Percentiles rank a stretch among this genome's conserved stretches.
These are phyloP conservation scores for Cucurbita ficifolia DNA, from an alignment of 306 rosid genomes.

Conservation along the genomic window DNA sequence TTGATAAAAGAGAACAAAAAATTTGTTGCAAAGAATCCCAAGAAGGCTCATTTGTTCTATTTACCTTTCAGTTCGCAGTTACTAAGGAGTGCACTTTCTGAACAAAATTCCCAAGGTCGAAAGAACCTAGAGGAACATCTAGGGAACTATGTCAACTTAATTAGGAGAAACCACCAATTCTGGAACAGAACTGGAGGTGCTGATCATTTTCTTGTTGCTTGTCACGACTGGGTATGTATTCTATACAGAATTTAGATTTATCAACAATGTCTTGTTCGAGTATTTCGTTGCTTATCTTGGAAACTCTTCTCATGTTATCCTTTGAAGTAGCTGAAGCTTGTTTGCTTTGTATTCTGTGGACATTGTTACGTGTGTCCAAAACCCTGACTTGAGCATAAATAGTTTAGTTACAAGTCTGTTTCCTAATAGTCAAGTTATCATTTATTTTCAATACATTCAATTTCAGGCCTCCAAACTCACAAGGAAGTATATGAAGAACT, in stretches of 20 bases:
- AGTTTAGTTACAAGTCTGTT: not conserved
- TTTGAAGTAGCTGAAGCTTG: not conserved
- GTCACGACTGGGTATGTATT: conserved; percentile 79
- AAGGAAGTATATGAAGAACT: conserved; percentile 37
- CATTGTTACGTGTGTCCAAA: not conserved
- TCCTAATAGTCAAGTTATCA: not conserved
- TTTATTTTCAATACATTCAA: conserved; percentile 1
- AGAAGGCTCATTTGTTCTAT: conserved; percentile 71
- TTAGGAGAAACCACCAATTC: conserved; percentile 44
- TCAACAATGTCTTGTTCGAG: not conserved
- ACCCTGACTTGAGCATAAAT: not conserved
- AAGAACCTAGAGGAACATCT: conserved; percentile 38
- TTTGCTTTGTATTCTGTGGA: not conserved
- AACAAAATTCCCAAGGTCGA: conserved; percentile 15
- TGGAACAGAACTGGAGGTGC: conserved; percentile 86
- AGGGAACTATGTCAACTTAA: conserved; percentile 43
- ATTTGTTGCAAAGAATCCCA: conserved; percentile 48
- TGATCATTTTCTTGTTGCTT: conserved; percentile 86
- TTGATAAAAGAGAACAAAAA: conserved; percentile 49
- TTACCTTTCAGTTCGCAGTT: conserved; percentile 61
- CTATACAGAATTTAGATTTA: conserved; percentile 1
- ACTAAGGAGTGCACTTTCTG: conserved; percentile 36
- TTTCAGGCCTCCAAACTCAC: conserved; percentile 61
- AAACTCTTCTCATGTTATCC: not conserved
- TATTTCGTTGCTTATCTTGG: not conserved